Evolutionary conservation across 2,329 filamentous ascomycete genomes (phyloP), one percentile per base, ranked within the genome.

Genomic region (Aspergillus sergii): DNA sequence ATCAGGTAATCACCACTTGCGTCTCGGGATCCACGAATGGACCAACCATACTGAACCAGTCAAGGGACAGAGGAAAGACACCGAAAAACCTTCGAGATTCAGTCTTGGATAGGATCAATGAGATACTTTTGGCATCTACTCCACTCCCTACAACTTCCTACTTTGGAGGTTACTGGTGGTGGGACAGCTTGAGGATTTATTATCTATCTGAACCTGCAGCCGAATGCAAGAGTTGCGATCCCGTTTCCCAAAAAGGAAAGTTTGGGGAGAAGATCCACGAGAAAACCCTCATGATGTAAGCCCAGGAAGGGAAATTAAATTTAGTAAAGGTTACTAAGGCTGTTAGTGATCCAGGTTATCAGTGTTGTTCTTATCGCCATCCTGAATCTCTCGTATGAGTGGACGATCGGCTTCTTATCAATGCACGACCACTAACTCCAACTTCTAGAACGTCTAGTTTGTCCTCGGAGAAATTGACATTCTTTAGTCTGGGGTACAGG

Each of bases 161-260:
- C 61, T 91, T 45, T 32, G 62, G 65, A 32, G 84, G 11, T 4
- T n/a, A 89, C 64, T 75, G 82, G 63, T 12, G 3, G 51, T 39
- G 51, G 51, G 30, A 32, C n/a, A 36, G 14, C n/a, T 1, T 32
- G 14, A 34, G 51, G 8, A 39, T 16, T 26, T 16, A 26, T 12
- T 39, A 36, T n/a, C n/a, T 55, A 9, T 39, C 14, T 55, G 19
- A 11, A 32, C 21, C 26, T 36, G 32, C 21, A 39, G 21, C 32
- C 11, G 30, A 39, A 55, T 11, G 32, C 32, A 23, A 28, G 34
- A 34, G 8, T 23, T 55, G 23, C 32, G 3, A 16, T 21, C n/a
- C 34, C n/a, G 7, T 39, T 36, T 19, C 34, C 51, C n/a, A 8
- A 26, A 39, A 39, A 3, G 51, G 51, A 19, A 55, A 36, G 34